A percentile compares a stretch with the other conserved stretches of the same genome.
Conservation (phyloP, 2,329 filamentous ascomycete genomes). For the Verticillium zaregamsianum region DNA sequence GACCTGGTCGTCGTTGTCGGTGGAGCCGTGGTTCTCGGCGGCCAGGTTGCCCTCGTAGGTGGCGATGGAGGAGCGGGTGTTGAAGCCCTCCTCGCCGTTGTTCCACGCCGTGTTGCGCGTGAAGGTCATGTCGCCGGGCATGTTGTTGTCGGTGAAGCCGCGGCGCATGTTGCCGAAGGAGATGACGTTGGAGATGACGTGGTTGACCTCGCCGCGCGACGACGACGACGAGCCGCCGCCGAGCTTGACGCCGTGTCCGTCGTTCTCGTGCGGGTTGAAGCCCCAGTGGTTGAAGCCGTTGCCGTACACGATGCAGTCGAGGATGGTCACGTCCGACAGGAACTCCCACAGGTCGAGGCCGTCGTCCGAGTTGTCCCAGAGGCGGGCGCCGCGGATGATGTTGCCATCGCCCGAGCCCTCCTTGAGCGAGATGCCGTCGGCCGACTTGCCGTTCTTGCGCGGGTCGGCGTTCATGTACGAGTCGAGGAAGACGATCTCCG, state of each 20-base stretch:
- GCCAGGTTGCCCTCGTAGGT: slow-evolving; percentile 11
- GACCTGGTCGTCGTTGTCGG: slow-evolving; percentile 4
- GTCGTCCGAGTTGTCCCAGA: slow-evolving; percentile 43
- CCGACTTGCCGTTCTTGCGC: slow-evolving; percentile 41
- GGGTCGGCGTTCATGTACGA: slow-evolving; percentile 34
- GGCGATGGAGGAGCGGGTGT: slow-evolving; percentile 11
- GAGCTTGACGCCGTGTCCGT: slow-evolving; percentile 47
- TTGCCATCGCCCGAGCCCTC: slow-evolving; percentile 39
- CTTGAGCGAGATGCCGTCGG: slow-evolving; percentile 40
- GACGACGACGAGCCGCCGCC: slow-evolving; percentile 28
- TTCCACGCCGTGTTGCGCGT: slow-evolving; percentile 40
- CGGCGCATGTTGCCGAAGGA: slow-evolving; percentile 38
- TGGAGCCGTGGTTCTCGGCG: slow-evolving; percentile 6
- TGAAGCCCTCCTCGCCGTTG: slow-evolving; percentile 35
- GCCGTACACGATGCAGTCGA: slow-evolving; percentile 39
- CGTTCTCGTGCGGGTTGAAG: slow-evolving; percentile 35
- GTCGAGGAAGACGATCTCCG: slow-evolving; percentile 30
- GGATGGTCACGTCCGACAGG: slow-evolving; percentile 34
- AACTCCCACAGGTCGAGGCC: slow-evolving; percentile 36
- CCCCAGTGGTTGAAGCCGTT: slow-evolving; percentile 41
- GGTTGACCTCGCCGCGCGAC: slow-evolving; percentile 31
- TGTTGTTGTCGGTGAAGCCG: slow-evolving; percentile 42
- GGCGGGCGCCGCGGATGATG: slow-evolving; percentile 30
- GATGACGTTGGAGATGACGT: slow-evolving; percentile 39
- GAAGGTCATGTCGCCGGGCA: slow-evolving; percentile 32